Evolutionary conservation across 2,329 filamentous ascomycete genomes (phyloP), one percentile per base, ranked within the genome.

Genomic region (Epichloe coenophiala): DNA sequence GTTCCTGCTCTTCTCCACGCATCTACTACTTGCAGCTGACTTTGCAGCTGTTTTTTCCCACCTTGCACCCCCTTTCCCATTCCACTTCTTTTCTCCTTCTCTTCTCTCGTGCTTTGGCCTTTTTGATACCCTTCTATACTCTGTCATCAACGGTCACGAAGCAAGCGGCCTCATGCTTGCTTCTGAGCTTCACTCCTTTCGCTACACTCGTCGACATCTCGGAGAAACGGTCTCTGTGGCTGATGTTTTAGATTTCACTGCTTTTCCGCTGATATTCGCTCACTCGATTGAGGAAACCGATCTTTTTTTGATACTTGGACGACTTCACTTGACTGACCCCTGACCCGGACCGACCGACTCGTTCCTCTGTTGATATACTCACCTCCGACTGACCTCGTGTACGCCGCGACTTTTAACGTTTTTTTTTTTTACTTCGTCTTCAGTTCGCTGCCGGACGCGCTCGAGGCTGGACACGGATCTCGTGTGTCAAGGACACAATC

Each of bases 251-350:
- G n/a, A 17, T 41, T 41, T 19, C 17, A 23, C 46, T 33, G 27
- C 37, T 23, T 35, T 35, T 36, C 13, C 33, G 42, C 31, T 19
- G 38, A 48, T 40, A 48, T 33, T 15, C 39, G 12, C 13, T 23
- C 11, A 35, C 31, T 43, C 31, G 3, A 46, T 27, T n/a, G n/a
- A 42, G 27, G 39, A 48, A 42, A 11, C 17, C 39, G 36, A 48
- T 23, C 19, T 9, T 17, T 37, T 23, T 27, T 33, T 17, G 38
- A 48, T 36, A 35, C 13, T 35, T 36, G 7, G 50, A 45, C 45
- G 45, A 41, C 41, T 44, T 49, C n/a, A 33, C 9, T n/a, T 49
- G 36, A 49, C n/a, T 49, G 36, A 49, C 21, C 3, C 17, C n/a
- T 45, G 12, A 39, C 31, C 47, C 13, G 27, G 13, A 37, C 33